These are phyloP conservation scores for Clarireedia paspali DNA, from an alignment of 2,329 filamentous ascomycete genomes.

Conservation along the genomic window DNA sequence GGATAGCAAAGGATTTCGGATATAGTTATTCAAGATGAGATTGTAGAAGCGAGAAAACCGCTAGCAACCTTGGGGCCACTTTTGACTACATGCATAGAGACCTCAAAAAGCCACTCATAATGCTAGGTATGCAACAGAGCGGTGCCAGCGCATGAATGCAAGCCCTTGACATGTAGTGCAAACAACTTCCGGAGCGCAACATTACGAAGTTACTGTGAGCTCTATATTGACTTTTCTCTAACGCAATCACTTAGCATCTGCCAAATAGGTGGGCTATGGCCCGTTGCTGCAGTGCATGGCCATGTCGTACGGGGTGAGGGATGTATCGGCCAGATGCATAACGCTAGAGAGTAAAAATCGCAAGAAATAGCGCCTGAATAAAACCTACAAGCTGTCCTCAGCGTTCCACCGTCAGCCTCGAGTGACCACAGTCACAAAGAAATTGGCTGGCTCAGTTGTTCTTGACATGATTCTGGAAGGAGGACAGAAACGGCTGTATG, in stretches of 20 bases:
- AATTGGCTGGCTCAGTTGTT: slow-evolving; percentile 13
- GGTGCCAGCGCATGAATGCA: slow-evolving; percentile 27
- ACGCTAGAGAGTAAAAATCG: slow-evolving; percentile 9
- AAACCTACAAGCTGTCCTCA: slow-evolving; percentile 7
- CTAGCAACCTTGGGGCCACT: slow-evolving; percentile 1
- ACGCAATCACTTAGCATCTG: slow-evolving; percentile 21
- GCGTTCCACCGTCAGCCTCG: slow-evolving; percentile 24
- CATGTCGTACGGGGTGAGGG: slow-evolving; percentile 8
- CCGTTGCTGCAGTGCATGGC: slow-evolving; percentile 8
- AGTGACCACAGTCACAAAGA: slow-evolving; percentile 17
- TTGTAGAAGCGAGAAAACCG: background rate
- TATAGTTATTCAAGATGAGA: slow-evolving; percentile 26
- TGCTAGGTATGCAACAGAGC: slow-evolving; percentile 23
- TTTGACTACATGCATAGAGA: slow-evolving; percentile 9
- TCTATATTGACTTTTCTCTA: slow-evolving; percentile 7
- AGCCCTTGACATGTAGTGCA: slow-evolving; percentile 23
- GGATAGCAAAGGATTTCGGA: slow-evolving; percentile 25
- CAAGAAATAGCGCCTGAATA: slow-evolving; percentile 11
- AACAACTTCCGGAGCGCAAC: slow-evolving; percentile 25
- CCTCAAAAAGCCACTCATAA: slow-evolving; percentile 20
- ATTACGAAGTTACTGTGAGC: slow-evolving; percentile 12
- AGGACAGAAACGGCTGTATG: slow-evolving; percentile 3
- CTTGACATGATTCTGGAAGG: slow-evolving; percentile 11
- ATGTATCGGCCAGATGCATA: slow-evolving; percentile 15
- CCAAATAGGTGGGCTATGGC: slow-evolving; percentile 7